These are phyloP conservation scores for Suhomyces maxii DNA, from an alignment of 1,139 yeast genomes.

Conservation along the genomic window DNA sequence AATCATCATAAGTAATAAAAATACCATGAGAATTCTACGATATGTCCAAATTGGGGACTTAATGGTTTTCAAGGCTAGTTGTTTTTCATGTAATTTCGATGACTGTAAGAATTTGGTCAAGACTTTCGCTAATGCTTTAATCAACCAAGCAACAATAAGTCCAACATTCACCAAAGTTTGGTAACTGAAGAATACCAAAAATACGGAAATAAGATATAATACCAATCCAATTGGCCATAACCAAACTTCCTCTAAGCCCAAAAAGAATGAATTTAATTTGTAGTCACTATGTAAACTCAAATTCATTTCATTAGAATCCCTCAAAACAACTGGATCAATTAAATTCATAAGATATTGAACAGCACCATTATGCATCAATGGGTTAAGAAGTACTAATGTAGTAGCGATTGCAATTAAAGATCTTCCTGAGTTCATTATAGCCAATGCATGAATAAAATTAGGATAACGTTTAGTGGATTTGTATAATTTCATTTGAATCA, in stretches of 20 bases:
- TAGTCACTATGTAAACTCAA: constrained; percentile 24
- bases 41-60: constrained; percentile 8
- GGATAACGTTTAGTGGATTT: constrained; percentile 46
- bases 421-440: constrained; percentile 25
- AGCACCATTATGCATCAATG: constrained; percentile 25
- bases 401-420: constrained; percentile 20
- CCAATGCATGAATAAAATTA: constrained; percentile 49
- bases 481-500: constrained; percentile 47
- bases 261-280: constrained; percentile 45
- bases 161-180: constrained; percentile 13
- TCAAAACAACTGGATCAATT: constrained; percentile 60
- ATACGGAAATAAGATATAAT: constrained; percentile 49
- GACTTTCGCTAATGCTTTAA: neutral
- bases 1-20: constrained; percentile 41
- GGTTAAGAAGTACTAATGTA: constrained; percentile 35
- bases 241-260: constrained; percentile 64
- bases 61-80: neutral
- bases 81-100: neutral
- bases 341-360: constrained; percentile 28
- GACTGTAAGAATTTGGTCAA: neutral
- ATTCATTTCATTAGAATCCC: constrained; percentile 36
- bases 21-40: constrained; percentile 34
- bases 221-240: constrained; percentile 61
- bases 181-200: constrained; percentile 18
- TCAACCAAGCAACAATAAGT: constrained; percentile 2